Evolutionary conservation across 129 eudicot species (phyloP), one percentile per base, ranked within the genome.

Genomic region (Ambrosia artemisiifolia): DNA sequence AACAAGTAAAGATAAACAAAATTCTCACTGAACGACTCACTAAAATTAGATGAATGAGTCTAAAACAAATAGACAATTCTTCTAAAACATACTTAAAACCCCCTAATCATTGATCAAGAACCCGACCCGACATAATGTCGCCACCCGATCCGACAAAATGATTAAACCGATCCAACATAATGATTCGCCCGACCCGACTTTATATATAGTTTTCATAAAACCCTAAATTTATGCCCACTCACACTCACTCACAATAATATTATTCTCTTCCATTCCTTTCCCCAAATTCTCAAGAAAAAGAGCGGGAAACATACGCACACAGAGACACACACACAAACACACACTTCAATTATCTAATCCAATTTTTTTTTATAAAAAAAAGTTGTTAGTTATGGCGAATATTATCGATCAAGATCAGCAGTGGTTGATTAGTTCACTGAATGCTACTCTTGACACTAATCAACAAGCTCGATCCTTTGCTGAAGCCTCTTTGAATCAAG

Each of bases 341-440:
- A 36, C 60, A 57, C 78, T 57, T 32, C 20, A 57, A 68, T 60
- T 48, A 18, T 2, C 14, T 61, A 46, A n/a, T 74, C 53, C 17
- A 3, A 33, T 19, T 40, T 43, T 16, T 24, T 24, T 1, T 46
- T 9, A 19, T 14, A 49, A 43, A 16, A 65, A 5, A n/a, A n/a
- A n/a, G n/a, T n/a, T n/a, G 57, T 56, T 35, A 2, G 17, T 18
- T 57, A 69, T 81, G 67, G 78, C 40, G 44, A 81, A 40, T 28
- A 70, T 64, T 61, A 83, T 89, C 69, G 98, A 90, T 83, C 80
- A 85, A 68, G 97, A 94, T 71, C 96, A 90, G 49, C 97, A 88
- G 68, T 94, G 99, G 97, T 75, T 94, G 33, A 78, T 94, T 51
- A 86, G 85, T 79, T 94, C 96, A 61, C 83, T 94, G 79, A 94